Conservation (phyloP, 306 rosid species). For the Ziziphus jujuba region DNA sequence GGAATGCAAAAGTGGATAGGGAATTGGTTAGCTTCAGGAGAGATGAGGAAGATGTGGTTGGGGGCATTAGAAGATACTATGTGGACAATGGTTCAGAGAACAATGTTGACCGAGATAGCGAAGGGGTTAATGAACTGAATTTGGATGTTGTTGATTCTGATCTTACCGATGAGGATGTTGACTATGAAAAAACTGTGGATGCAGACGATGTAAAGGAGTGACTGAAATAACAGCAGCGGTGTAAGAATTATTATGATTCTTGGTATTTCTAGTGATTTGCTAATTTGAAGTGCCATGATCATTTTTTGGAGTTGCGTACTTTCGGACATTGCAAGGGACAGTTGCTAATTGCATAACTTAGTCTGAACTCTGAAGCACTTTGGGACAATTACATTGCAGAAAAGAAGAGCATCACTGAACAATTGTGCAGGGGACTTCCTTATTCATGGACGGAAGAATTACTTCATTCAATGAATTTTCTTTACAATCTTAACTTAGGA, state of each 20-base stretch:
- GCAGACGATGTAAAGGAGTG: slow-evolving; percentile 29
- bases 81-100: slow-evolving; percentile 39
- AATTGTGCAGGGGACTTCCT: neutral
- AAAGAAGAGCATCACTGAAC: no score
- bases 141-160: slow-evolving; percentile 45
- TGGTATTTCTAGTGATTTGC: neutral
- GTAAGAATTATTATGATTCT: neutral
- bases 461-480: no score
- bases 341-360: no score
- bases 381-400: no score
- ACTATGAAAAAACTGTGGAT: slow-evolving; percentile 28
- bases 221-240: neutral
- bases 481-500: no score
- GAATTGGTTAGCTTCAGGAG: slow-evolving; percentile 66
- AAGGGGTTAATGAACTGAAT: slow-evolving; percentile 34
- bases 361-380: no score
- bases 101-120: slow-evolving; percentile 23
- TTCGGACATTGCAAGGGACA: no score
- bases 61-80: slow-evolving; percentile 35
- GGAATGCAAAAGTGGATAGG: slow-evolving; percentile 63
- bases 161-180: slow-evolving; percentile 39
- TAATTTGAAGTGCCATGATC: slow-evolving; percentile 11
- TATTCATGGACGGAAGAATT: neutral
- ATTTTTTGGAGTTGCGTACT: neutral
- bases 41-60: slow-evolving; percentile 55